Evolutionary conservation across 768 basidiomycete species (phyloP).

Genomic region (Mycena crocata): DNA sequence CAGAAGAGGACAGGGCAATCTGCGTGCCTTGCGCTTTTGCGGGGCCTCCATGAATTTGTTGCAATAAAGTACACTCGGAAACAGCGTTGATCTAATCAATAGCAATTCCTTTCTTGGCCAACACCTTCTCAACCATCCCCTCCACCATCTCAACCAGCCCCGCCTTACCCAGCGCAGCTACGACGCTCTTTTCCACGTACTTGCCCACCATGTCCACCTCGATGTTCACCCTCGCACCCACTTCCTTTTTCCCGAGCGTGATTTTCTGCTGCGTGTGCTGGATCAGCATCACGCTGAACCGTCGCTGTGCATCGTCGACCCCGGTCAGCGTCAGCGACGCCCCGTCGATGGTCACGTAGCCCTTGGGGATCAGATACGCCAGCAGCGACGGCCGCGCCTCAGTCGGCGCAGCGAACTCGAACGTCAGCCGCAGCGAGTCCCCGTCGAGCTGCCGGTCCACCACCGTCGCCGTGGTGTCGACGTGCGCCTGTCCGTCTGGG

Average conservation of each 20-base stretch:
- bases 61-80: constrained; percentile 8
- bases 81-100: no score
- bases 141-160: constrained; percentile 64
- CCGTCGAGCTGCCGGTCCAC: constrained; percentile 77
- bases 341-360: constrained; percentile 95
- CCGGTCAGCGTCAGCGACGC: constrained; percentile 91
- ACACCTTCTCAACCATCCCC: constrained; percentile 66
- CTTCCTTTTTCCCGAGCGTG: constrained; percentile 76
- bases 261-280: constrained; percentile 93
- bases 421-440: constrained; percentile 87
- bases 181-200: constrained; percentile 88
- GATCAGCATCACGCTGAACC: constrained; percentile 95
- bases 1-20: background rate
- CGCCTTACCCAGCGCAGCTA: constrained; percentile 67
- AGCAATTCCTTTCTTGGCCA: constrained; percentile 56
- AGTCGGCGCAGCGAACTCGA: constrained; percentile 77
- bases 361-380: constrained; percentile 91
- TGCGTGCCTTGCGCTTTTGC: constrained; percentile 21
- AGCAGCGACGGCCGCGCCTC: constrained; percentile 71
- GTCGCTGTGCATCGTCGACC: constrained; percentile 70
- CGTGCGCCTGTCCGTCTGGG: constrained; percentile 87
- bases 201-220: constrained; percentile 97
- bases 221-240: constrained; percentile 90
- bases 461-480: constrained; percentile 89
- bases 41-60: constrained; percentile 22